phyloP scores from a whole-genome alignment of 306 rosid genomes.

The Rosa lucieae region DNA sequence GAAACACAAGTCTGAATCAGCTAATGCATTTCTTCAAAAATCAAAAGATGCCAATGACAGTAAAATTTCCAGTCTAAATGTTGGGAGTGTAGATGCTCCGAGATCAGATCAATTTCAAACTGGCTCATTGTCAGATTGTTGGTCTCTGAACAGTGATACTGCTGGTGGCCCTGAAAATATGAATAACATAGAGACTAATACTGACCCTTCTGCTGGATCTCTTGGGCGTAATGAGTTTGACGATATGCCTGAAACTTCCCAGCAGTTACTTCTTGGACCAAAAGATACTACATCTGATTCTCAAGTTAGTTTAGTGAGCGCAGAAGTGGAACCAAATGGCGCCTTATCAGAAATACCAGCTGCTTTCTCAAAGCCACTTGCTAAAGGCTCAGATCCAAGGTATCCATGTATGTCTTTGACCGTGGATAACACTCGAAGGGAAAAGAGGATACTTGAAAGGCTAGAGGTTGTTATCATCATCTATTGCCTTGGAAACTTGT shows the following conservation, averaged over 20 bases:
- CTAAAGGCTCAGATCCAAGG: conserved; percentile 45
- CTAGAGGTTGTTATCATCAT: conserved; percentile 58
- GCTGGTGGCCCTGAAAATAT: conserved; percentile 27
- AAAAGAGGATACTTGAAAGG: conserved; percentile 72
- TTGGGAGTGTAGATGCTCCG: conserved; percentile 27
- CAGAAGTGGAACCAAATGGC: conserved; percentile 36
- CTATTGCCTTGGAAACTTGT: conserved; percentile 10
- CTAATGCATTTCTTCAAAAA: conserved; percentile 34
- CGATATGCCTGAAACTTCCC: conserved; percentile 25
- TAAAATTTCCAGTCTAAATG: conserved; percentile 28
- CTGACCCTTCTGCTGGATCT: conserved; percentile 36
- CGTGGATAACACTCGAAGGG: conserved; percentile 55
- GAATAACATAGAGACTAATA: conserved; percentile 32
- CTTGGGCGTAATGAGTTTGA: conserved; percentile 37
- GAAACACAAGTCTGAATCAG: conserved; percentile 55
- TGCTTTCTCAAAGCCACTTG: conserved; percentile 32
- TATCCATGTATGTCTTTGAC: conserved; percentile 49
- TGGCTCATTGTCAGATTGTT: conserved; percentile 28
- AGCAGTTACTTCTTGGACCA: conserved; percentile 34
- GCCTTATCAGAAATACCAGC: conserved; percentile 36
- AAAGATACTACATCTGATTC: conserved; percentile 32
- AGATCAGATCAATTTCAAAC: conserved; percentile 37
- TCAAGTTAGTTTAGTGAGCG: conserved; percentile 30
- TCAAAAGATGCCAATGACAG: conserved; percentile 34
- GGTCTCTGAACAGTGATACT: conserved; percentile 31